Evolutionary conservation across 805 yeast species (phyloP).

Genomic region (Hemisphaericaspora nanyangensis): DNA sequence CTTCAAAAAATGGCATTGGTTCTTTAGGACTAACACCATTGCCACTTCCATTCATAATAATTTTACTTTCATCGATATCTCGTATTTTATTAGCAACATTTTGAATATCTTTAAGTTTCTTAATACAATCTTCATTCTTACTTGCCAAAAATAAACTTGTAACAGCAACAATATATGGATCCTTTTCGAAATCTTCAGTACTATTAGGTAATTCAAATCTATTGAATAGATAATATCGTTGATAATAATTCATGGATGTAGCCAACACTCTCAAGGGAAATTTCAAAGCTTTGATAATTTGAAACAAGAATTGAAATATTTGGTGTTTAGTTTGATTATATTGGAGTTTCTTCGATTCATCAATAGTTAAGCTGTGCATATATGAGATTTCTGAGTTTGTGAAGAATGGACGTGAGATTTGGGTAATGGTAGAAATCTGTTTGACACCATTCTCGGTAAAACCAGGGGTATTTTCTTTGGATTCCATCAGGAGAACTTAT

Average conservation of each 20-base stretch:
- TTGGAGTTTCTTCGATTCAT: slow-evolving; percentile 40
- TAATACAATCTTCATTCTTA: slow-evolving; percentile 81
- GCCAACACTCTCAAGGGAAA: slow-evolving; percentile 70
- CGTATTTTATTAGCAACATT: slow-evolving; percentile 42
- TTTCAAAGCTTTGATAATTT: slow-evolving; percentile 49
- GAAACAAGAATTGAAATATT: slow-evolving; percentile 51
- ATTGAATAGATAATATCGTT: slow-evolving; percentile 65
- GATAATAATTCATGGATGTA: slow-evolving; percentile 69
- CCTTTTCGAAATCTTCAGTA: slow-evolving; percentile 30
- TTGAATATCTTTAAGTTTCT: slow-evolving; percentile 63
- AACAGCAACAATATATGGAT: slow-evolving; percentile 60
- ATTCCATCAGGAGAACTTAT: neutral
- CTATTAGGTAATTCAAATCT: slow-evolving; percentile 42
- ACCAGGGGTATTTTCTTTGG: slow-evolving; percentile 1
- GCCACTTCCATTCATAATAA: slow-evolving; percentile 6
- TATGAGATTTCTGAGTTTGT: slow-evolving; percentile 50
- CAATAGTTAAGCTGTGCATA: slow-evolving; percentile 50
- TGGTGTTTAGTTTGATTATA: slow-evolving; percentile 52
- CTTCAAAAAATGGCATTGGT: slow-evolving; percentile 29
- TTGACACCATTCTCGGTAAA: neutral
- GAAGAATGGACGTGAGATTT: slow-evolving; percentile 59
- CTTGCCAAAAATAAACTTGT: slow-evolving; percentile 68
- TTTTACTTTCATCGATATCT: slow-evolving; percentile 27
- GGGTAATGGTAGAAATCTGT: slow-evolving; percentile 20
- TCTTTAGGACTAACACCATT: neutral